A percentile compares a stretch with the other conserved stretches of the same genome.
phyloP scores from a whole-genome alignment of 352 stramenopile genomes.

The Phytophthora brassicae region DNA sequence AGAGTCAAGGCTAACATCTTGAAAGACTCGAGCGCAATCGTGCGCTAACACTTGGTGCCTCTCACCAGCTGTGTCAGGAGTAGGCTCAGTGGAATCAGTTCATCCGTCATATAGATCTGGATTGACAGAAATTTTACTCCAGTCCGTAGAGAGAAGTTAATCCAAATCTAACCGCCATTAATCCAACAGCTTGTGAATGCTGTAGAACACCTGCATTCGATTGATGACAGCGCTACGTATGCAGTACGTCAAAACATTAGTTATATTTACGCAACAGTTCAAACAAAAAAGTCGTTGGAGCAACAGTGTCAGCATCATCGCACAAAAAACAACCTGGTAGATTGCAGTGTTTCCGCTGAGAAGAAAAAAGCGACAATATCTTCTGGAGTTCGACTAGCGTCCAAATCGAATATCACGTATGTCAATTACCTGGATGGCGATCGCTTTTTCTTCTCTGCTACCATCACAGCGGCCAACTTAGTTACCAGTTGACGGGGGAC shows the following conservation, averaged over 20 bases:
- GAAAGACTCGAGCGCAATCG: too few relatives aligned
- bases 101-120: not conserved
- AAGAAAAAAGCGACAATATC: slow-evolving; percentile 6
- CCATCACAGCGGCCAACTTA: not conserved
- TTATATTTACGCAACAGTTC: slow-evolving; percentile 1
- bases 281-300: slow-evolving; percentile 1
- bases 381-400: too few relatives aligned
- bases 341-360: not conserved
- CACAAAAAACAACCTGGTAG: not conserved
- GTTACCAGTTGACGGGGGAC: not conserved
- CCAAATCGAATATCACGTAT: not conserved
- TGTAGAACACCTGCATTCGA: slow-evolving; percentile 7
- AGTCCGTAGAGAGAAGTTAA: not conserved
- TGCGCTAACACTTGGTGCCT: too few relatives aligned
- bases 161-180: not conserved
- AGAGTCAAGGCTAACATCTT: not conserved
- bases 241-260: not conserved
- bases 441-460: not conserved
- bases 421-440: not conserved
- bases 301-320: slow-evolving; percentile 6
- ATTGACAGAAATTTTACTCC: not conserved
- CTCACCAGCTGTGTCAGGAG: too few relatives aligned
- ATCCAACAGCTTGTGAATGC: not conserved
- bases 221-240: not conserved
- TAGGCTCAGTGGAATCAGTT: too few relatives aligned